Percentiles rank a stretch among this genome's conserved stretches.
Evolutionary conservation across 768 basidiomycete genomes (phyloP).

Genomic region (Amanita phalloides): DNA sequence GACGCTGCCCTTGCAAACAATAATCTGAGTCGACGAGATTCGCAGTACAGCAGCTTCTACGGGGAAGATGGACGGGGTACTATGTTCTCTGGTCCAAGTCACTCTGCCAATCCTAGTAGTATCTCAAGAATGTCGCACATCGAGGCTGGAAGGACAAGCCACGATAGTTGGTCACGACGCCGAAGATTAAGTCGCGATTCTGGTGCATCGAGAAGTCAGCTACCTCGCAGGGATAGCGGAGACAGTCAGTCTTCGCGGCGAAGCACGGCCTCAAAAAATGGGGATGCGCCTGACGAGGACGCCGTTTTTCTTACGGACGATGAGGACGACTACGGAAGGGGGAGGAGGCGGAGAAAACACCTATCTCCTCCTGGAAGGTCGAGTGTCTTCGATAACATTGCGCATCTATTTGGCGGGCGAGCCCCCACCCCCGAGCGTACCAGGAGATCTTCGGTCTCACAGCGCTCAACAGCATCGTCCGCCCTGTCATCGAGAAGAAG

Average conservation of each 20-base stretch:
- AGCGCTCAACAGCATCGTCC: constrained; percentile 39
- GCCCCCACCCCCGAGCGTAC: constrained; percentile 27
- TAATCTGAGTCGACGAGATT: constrained; percentile 51
- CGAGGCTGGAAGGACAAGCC: constrained; percentile 44
- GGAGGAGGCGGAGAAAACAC: constrained; percentile 21
- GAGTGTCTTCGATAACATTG: constrained; percentile 55
- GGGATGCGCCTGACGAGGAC: constrained; percentile 17
- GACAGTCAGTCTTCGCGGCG: constrained; percentile 33
- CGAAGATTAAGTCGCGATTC: constrained; percentile 45
- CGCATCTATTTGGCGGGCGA: constrained; percentile 49
- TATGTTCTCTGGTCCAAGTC: constrained; percentile 72
- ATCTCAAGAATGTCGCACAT: constrained; percentile 69
- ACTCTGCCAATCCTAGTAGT: constrained; percentile 65
- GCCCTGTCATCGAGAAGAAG: constrained; percentile 42
- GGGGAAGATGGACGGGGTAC: constrained; percentile 50
- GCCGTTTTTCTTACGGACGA: constrained; percentile 16
- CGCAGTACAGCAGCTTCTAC: constrained; percentile 48
- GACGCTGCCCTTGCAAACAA: constrained; percentile 41
- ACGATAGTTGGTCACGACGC: constrained; percentile 38
- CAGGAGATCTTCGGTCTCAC: constrained; percentile 47
- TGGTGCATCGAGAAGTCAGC: constrained; percentile 17
- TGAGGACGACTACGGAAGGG: constrained; percentile 11
- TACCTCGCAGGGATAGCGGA: constrained; percentile 28
- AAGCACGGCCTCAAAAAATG: constrained; percentile 26
- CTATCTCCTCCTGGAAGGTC: constrained; percentile 26